Percentiles rank a stretch among this genome's conserved stretches.
Conservation (phyloP, 305 asterid species). For the Euphrasia arctica region DNA sequence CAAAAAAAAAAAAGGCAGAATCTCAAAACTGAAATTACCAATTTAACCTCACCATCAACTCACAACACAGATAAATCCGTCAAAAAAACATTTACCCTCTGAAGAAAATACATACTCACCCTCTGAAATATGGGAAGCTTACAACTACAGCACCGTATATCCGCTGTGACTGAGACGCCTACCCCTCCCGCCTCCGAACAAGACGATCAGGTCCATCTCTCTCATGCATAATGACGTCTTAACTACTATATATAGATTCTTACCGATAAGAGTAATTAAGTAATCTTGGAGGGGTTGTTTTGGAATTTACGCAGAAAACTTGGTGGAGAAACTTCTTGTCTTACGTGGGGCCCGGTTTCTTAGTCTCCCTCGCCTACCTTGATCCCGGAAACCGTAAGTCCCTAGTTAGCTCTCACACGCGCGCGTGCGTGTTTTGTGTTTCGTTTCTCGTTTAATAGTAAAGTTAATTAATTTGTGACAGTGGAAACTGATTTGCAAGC, state of each 20-base stretch:
- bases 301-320: constrained; percentile 43
- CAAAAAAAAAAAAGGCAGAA: too few species aligned
- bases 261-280: background rate
- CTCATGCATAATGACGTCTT: background rate
- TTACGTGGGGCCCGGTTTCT: constrained; percentile 82
- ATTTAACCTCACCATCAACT: too few species aligned
- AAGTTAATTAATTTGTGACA: constrained; percentile 18
- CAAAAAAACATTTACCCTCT: background rate
- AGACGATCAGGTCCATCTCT: constrained; percentile 1
- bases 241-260: background rate
- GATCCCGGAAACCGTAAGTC: constrained; percentile 87
- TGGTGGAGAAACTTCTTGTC: constrained; percentile 72
- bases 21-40: too few species aligned
- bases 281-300: background rate
- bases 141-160: constrained; percentile 37
- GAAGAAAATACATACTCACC: background rate
- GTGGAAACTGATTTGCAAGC: constrained; percentile 99
- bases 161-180: constrained; percentile 32
- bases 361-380: constrained; percentile 83
- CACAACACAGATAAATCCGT: background rate
- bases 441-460: background rate
- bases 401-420: background rate
- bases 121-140: constrained; percentile 32
- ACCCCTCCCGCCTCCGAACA: constrained; percentile 25
- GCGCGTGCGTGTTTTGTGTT: background rate